Evolutionary conservation across 2,329 filamentous ascomycete genomes (phyloP), one percentile per base, ranked within the genome.

Genomic region (Phialocephala sp.): DNA sequence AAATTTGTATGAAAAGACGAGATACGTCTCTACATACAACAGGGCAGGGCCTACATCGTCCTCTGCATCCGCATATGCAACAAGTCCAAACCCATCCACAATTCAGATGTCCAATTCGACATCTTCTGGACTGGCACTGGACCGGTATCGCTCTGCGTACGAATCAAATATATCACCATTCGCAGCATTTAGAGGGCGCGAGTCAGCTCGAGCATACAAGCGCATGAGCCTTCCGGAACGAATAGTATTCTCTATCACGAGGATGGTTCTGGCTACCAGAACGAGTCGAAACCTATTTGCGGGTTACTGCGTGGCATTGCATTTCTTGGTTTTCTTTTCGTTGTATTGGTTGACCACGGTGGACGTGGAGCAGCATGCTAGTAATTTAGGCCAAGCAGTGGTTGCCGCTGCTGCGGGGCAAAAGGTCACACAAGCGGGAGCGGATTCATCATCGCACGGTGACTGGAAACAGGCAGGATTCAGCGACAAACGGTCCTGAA

Each of bases 111-210:
- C 85, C 69, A 88, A 77, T 78, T 87, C 80, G 77, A 86, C 80
- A 73, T 84, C 76, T 71, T 87, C 89, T 0, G 89, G 88, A 4
- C 85, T 90, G 61, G 87, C 89, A 15, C 82, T 95, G 62, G 93
- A 97, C 77, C 87, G 93, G 56, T 99, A 99, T 79, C 88, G 91
- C 67, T 90, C 93, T 65, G 92, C 93, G 12, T 99, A 99, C 80
- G 95, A 99, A 80, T 92, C 91, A 50, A 97, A 95, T 75, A 90
- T 99, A 58, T 97, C 93, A 12, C 95, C 95, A 0, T 99, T 99
- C 77, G 94, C 94, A 32, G 93, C 93, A 2, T 99, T 99, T 81
- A 86, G 94, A 54, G 94, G 94, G n/a, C 87, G 94, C 60, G 96
- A 99, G 80, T 94, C 91, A 43, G 90, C 93, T 8, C 85, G 96